phyloP scores from a whole-genome alignment of 1,284 basidiomycete species.

The Fomitopsis pinicola region DNA sequence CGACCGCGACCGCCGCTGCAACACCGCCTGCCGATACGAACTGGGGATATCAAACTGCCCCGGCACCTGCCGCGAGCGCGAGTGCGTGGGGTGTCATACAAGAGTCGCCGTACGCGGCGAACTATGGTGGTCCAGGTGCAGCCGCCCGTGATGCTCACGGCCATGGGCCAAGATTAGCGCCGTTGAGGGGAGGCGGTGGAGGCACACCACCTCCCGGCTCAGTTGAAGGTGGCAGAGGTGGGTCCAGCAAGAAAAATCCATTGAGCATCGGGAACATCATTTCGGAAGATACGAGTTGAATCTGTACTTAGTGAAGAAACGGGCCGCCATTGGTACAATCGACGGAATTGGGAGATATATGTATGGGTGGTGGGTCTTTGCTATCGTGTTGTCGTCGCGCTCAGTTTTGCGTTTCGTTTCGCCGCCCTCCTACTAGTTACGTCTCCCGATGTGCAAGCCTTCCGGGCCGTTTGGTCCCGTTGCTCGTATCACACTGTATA shows the following conservation, averaged over 20 bases:
- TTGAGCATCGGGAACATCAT: conserved; percentile 74
- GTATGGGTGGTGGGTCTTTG: not conserved
- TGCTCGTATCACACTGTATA: not conserved
- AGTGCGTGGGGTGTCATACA: conserved; percentile 4
- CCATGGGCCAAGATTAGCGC: conserved; percentile 51
- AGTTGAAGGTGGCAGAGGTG: conserved; percentile 13
- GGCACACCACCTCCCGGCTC: conserved; percentile 18
- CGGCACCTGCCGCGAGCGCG: not conserved
- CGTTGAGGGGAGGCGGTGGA: conserved; percentile 28
- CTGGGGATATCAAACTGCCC: not conserved
- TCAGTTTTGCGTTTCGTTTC: not conserved
- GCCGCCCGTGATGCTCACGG: conserved; percentile 8
- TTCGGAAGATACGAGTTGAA: conserved; percentile 37
- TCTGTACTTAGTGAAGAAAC: not conserved
- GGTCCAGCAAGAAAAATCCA: conserved; percentile 36
- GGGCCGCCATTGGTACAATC: not conserved
- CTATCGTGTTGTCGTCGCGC: conserved; percentile 1
- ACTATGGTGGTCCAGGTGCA: not conserved
- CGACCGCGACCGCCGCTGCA: not conserved
- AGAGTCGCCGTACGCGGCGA: not conserved
- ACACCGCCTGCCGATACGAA: not conserved
- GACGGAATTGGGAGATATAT: not conserved
- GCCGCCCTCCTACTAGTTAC: no score
- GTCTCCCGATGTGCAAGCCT: not conserved
- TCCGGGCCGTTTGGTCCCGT: not conserved